These are phyloP conservation scores for Lipomyces yamanashiensis DNA, from an alignment of 805 yeast species.

Conservation along the genomic window DNA sequence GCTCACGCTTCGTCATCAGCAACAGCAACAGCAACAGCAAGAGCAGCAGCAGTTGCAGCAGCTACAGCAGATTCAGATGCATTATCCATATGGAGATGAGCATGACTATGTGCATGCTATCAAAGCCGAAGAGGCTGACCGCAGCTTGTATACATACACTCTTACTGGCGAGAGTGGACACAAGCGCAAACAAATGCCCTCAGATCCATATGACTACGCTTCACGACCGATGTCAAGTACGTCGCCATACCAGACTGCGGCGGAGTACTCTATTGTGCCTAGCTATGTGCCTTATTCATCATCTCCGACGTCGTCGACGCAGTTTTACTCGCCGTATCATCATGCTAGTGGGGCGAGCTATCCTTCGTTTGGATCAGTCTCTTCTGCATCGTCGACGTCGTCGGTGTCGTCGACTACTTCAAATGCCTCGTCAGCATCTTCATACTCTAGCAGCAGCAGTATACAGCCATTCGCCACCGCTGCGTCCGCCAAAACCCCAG, in stretches of 20 bases:
- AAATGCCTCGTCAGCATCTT: no score
- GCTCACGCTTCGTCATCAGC: constrained; percentile 14
- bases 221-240: background rate
- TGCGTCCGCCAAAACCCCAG: background rate
- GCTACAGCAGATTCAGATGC: constrained; percentile 1
- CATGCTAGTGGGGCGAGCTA: background rate
- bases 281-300: background rate
- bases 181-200: background rate
- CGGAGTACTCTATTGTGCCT: background rate
- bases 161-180: background rate
- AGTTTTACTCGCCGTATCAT: background rate
- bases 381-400: no score
- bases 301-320: background rate
- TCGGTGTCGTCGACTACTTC: no score
- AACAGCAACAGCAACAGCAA: constrained; percentile 17
- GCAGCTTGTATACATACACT: background rate
- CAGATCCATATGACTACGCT: background rate
- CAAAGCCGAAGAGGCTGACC: background rate
- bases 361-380: background rate
- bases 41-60: constrained; percentile 6
- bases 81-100: background rate
- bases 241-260: background rate
- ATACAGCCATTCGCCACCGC: background rate
- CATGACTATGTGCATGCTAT: background rate
- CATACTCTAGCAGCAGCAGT: no score